A percentile compares a stretch with the other conserved stretches of the same genome.
Evolutionary conservation across 2,329 filamentous ascomycete genomes (phyloP).

Genomic region (Alternaria sp.): DNA sequence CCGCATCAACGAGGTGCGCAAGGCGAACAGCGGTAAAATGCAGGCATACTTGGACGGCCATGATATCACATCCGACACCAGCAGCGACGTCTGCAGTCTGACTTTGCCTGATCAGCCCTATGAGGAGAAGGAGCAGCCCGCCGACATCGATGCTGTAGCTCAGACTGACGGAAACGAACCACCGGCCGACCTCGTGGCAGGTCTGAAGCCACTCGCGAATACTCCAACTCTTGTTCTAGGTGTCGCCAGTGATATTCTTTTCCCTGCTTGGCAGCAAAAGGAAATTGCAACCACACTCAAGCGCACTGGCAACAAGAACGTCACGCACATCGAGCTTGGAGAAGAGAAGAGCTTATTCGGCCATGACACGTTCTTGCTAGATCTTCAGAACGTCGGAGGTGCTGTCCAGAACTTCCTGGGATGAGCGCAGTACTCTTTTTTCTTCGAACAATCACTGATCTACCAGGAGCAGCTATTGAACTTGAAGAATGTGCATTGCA

Average conservation of each 20-base stretch:
- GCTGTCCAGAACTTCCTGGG: constrained; percentile 79
- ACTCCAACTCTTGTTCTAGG: constrained; percentile 89
- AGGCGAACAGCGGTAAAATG: constrained; percentile 65
- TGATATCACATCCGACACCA: constrained; percentile 25
- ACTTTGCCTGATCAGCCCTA: constrained; percentile 85
- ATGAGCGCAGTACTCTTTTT: constrained; percentile 43
- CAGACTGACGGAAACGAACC: constrained; percentile 59
- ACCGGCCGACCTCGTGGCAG: constrained; percentile 79
- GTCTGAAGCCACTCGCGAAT: constrained; percentile 72
- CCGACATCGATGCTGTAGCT: constrained; percentile 27
- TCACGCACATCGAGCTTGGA: constrained; percentile 88
- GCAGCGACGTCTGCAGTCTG: constrained; percentile 70
- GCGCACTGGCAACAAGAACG: constrained; percentile 76
- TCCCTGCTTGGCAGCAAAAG: constrained; percentile 96
- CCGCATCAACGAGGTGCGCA: constrained; percentile 67
- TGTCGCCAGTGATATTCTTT: constrained; percentile 93
- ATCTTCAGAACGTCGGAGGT: constrained; percentile 89
- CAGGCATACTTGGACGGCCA: constrained; percentile 51
- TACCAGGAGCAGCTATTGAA: not conserved
- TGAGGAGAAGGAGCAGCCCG: constrained; percentile 73
- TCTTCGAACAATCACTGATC: not conserved
- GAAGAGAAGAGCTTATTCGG: constrained; percentile 95
- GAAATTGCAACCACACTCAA: constrained; percentile 88
- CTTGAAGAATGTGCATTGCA: constrained; percentile 28
- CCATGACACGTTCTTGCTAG: constrained; percentile 93